phyloP scores from a whole-genome alignment of 495 filamentous ascomycete species.

The Extremus antarcticus region DNA sequence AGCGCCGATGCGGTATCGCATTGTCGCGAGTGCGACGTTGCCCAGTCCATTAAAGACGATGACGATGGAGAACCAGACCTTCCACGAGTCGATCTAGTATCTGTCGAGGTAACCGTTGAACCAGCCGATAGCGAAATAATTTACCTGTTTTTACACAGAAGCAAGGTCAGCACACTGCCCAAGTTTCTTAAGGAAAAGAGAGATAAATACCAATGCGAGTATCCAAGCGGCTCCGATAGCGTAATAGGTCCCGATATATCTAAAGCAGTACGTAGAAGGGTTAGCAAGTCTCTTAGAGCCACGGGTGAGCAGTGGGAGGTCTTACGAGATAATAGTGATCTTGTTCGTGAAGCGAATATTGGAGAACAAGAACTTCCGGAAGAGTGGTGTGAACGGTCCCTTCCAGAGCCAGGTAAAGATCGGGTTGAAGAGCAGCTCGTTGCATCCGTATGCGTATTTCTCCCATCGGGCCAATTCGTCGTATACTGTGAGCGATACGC shows the following conservation, averaged over 20 bases:
- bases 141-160: too few relatives aligned
- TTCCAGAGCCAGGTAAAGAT: conserved; percentile 43
- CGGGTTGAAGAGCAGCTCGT: conserved; percentile 70
- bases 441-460: conserved; percentile 82
- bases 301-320: too few relatives aligned
- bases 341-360: conserved; percentile 70
- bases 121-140: conserved; percentile 65
- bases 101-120: conserved; percentile 37
- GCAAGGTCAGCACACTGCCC: too few relatives aligned
- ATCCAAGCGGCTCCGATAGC: too few relatives aligned
- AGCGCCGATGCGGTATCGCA: conserved; percentile 37
- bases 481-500: conserved; percentile 75
- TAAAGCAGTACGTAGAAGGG: too few relatives aligned
- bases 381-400: conserved; percentile 65
- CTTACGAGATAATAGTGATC: conserved; percentile 68
- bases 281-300: too few relatives aligned
- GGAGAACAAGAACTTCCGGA: conserved; percentile 57
- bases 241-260: conserved; percentile 84
- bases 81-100: conserved; percentile 41
- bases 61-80: conserved; percentile 39
- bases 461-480: conserved; percentile 77
- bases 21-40: conserved; percentile 37
- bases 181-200: too few relatives aligned
- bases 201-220: too few relatives aligned
- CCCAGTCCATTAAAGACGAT: conserved; percentile 38